Evolutionary conservation across 2,329 filamentous ascomycete genomes (phyloP).

Genomic region (Fusarium cyanostomum): DNA sequence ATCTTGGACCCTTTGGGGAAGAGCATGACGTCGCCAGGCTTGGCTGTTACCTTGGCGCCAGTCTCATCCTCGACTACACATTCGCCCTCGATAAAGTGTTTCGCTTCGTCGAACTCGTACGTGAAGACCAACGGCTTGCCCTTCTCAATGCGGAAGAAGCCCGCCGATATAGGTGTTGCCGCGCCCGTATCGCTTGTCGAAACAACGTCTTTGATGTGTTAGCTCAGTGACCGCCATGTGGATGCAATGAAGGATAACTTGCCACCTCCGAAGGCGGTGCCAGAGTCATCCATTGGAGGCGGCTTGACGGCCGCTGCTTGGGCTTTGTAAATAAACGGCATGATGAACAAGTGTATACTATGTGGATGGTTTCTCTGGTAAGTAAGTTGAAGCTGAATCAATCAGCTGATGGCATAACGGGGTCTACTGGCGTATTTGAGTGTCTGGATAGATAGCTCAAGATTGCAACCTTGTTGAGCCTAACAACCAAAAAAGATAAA

Average conservation of each 20-base stretch:
- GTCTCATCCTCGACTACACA: conserved; percentile 6
- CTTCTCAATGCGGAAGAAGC: conserved; percentile 17
- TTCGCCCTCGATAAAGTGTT: conserved; percentile 4
- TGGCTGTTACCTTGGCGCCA: background rate
- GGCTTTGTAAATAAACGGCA: conserved; percentile 5
- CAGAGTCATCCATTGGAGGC: background rate
- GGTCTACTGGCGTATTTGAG: background rate
- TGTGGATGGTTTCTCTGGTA: background rate
- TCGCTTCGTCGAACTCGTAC: conserved; percentile 14
- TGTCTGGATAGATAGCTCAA: no score
- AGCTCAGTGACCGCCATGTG: background rate
- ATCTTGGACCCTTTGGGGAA: conserved; percentile 9
- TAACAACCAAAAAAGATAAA: background rate
- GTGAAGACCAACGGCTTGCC: background rate
- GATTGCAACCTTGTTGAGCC: background rate
- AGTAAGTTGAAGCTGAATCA: background rate
- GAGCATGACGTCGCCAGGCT: conserved; percentile 5
- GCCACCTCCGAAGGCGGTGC: conserved; percentile 1
- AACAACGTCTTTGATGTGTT: background rate
- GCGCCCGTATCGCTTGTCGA: conserved; percentile 3
- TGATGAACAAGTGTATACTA: background rate
- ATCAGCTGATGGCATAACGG: background rate
- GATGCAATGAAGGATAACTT: background rate
- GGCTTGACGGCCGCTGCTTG: conserved; percentile 1
- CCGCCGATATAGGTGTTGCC: conserved; percentile 4